A percentile compares a stretch with the other conserved stretches of the same genome.
phyloP scores from a whole-genome alignment of 208 protist genomes.

The Leishmania aethiopica region DNA sequence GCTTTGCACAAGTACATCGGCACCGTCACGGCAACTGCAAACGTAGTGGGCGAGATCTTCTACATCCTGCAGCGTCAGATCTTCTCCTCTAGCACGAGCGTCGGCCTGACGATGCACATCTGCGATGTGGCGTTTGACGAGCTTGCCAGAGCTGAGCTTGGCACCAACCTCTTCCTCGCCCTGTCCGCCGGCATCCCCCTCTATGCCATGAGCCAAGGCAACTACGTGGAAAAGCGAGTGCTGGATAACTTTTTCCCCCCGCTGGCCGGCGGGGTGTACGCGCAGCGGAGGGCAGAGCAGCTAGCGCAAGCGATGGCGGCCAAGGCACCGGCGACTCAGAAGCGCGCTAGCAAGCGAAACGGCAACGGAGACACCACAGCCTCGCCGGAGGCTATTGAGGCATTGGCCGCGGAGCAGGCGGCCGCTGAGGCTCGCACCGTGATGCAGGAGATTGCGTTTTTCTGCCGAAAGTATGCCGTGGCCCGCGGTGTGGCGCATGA shows the following conservation, averaged over 20 bases:
- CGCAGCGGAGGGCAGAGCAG: slow-evolving; percentile 43
- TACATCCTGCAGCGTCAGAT: slow-evolving; percentile 77
- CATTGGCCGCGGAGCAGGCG: slow-evolving; percentile 21
- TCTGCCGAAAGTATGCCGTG: slow-evolving; percentile 72
- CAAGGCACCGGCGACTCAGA: slow-evolving; percentile 10
- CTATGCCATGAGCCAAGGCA: slow-evolving; percentile 84
- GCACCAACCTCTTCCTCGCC: slow-evolving; percentile 58
- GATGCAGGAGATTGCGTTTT: slow-evolving; percentile 49
- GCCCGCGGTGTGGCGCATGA: slow-evolving; percentile 48
- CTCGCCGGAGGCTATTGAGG: slow-evolving; percentile 25
- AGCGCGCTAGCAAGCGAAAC: slow-evolving; percentile 13
- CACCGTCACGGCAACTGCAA: slow-evolving; percentile 5
- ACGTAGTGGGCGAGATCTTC: slow-evolving; percentile 51
- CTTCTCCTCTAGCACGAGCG: slow-evolving; percentile 52
- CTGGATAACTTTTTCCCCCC: slow-evolving; percentile 87
- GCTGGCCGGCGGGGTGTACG: slow-evolving; percentile 64
- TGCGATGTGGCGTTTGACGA: slow-evolving; percentile 86
- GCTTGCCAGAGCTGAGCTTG: slow-evolving; percentile 48
- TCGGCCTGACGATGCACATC: slow-evolving; percentile 85
- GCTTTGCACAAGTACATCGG: slow-evolving; percentile 29
- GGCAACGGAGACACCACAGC: neutral
- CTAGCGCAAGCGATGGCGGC: slow-evolving; percentile 22
- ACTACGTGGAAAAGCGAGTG: slow-evolving; percentile 89
- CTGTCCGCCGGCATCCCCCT: slow-evolving; percentile 68
- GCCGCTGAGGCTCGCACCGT: slow-evolving; percentile 35